Conservation (phyloP, 371 early-diverging fungal genomes). For the Syncephalastrum contaminatum region DNA sequence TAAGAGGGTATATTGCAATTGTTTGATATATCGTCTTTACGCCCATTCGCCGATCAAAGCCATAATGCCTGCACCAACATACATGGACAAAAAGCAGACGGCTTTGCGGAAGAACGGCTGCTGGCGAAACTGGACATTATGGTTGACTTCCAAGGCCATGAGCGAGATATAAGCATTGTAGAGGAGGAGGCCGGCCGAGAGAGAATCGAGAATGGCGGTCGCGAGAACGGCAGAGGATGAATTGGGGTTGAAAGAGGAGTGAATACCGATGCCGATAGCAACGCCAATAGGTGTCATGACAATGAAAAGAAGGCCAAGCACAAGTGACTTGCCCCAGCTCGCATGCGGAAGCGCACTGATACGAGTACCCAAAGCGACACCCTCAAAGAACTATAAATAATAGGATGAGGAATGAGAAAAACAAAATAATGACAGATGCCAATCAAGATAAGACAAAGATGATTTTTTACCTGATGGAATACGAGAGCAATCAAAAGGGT, state of each 20-base stretch:
- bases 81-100: conserved; percentile 28
- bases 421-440: background rate
- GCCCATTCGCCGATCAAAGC: conserved; percentile 72
- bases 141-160: conserved; percentile 31
- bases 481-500: conserved; percentile 76
- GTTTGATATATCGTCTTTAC: conserved; percentile 17
- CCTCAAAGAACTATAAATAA: conserved; percentile 49
- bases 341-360: conserved; percentile 41
- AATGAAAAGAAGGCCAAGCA: conserved; percentile 50
- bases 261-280: conserved; percentile 57
- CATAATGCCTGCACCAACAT: conserved; percentile 66
- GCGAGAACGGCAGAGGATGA: conserved; percentile 35
- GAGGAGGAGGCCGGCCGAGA: conserved; percentile 52
- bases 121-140: conserved; percentile 15
- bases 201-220: conserved; percentile 48
- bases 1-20: too few relatives aligned
- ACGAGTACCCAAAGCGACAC: conserved; percentile 54
- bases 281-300: conserved; percentile 65
- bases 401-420: background rate
- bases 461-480: conserved; percentile 79
- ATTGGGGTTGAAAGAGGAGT: conserved; percentile 47
- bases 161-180: conserved; percentile 48
- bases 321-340: conserved; percentile 17
- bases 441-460: background rate
- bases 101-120: conserved; percentile 9